Evolutionary conservation across 2,329 filamentous ascomycete genomes (phyloP).

Genomic region (Talaromyces sp.): DNA sequence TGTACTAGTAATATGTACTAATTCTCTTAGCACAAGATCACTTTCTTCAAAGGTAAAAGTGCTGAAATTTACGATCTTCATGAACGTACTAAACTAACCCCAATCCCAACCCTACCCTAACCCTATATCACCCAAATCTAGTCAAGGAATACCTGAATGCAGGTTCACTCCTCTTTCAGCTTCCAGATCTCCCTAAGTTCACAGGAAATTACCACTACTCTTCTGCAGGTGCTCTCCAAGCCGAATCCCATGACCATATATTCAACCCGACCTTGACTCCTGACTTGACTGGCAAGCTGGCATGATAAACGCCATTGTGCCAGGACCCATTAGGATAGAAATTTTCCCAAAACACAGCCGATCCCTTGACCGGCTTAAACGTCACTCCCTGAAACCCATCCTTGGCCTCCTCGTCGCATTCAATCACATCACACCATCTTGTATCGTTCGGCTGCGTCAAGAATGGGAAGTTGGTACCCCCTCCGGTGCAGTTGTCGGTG

Average conservation of each 20-base stretch:
- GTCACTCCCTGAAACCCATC: background rate
- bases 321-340: background rate
- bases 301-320: background rate
- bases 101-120: background rate
- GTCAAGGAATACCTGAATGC: background rate
- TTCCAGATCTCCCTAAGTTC: background rate
- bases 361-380: slow-evolving; percentile 3
- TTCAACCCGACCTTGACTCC: background rate
- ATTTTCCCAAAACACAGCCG: slow-evolving; percentile 8
- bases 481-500: background rate
- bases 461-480: background rate
- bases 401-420: background rate
- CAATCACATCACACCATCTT: background rate
- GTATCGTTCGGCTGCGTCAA: background rate
- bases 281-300: background rate
- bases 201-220: background rate
- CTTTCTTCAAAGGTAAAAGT: background rate
- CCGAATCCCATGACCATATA: background rate
- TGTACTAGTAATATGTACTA: too few species aligned
- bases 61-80: background rate
- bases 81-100: background rate
- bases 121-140: background rate
- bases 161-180: background rate
- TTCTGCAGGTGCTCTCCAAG: background rate
- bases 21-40: background rate